phyloP scores from a whole-genome alignment of 257 asterid species.

The Cruciata laevipes region DNA sequence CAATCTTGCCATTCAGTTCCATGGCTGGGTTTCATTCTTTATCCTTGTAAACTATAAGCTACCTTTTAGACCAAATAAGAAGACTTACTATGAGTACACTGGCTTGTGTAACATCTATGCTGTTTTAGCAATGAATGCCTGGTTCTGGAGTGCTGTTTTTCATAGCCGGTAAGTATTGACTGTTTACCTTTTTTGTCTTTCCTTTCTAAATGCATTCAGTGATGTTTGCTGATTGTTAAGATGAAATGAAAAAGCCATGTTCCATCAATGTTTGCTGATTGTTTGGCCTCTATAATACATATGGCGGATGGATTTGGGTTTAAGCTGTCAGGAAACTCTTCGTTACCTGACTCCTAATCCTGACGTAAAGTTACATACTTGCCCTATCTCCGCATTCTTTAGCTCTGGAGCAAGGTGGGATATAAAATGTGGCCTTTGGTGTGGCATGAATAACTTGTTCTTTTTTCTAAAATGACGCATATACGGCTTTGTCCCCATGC shows the following conservation, averaged over 20 bases:
- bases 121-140: constrained; percentile 60
- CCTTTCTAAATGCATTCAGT: background rate
- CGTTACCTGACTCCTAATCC: background rate
- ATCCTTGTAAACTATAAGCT: constrained; percentile 74
- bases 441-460: background rate
- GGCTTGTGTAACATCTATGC: constrained; percentile 84
- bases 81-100: constrained; percentile 67
- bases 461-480: background rate
- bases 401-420: background rate
- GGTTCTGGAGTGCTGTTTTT: constrained; percentile 85
- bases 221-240: constrained; percentile 2
- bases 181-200: constrained; percentile 3
- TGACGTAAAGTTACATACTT: background rate
- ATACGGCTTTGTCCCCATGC: background rate
- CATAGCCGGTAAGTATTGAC: constrained; percentile 59
- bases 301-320: constrained; percentile 4
- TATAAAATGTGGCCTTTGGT: background rate
- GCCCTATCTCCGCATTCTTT: background rate
- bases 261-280: background rate
- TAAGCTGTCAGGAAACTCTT: constrained; percentile 4
- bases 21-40: constrained; percentile 89
- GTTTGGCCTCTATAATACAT: background rate
- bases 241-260: background rate
- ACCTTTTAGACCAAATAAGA: constrained; percentile 55
- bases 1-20: constrained; percentile 83